Base-by-base conservation (phyloP, 2,329 filamentous ascomycete genomes). In the Phoma sp. region DNA sequence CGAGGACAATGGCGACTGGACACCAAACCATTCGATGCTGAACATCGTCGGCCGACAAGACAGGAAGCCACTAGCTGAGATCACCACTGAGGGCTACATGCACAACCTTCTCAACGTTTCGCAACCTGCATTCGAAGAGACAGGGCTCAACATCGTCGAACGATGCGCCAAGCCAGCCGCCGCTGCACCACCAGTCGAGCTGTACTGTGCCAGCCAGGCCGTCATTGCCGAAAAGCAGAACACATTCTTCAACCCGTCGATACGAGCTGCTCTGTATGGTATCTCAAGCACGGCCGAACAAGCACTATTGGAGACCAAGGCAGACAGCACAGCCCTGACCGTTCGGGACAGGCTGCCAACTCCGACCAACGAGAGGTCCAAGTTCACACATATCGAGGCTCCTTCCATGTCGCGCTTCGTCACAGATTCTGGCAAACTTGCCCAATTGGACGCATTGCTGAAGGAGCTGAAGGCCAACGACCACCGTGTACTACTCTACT, bases 401-500 rank as follows among this genome's bases (percentile, higher is more conserved):
- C 95, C 95, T 0, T 97, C 93, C 10, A 99, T 99, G 95, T 89
- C 87, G 42, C 92, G 93, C 64, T 99, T 99, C 71, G 95, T 99
- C 54, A 98, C 93, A 1, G 95, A 98, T 76, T 96, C 92, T 47
- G 95, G 95, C 71, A 99, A 99, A 79, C 85, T 99, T 56, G 93
- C 92, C 39, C 92, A 92, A 71, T 82, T 99, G 43, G 95, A 99
- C 73, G 83, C 91, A 62, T 82, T 99, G 15, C 83, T 99, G 12
- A 90, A 90, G 73, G 85, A 92, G 74, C 87, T 99, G 68, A 99
- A 98, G 83, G 89, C 92, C 58, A 91, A 90, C 59, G 90, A 90
- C 29, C 95, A 99, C 67, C 92, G 95, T 69, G 95, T 99, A 18
- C 82, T 99, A 47, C 81, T 99, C 17, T 99, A 99, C 83, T 99